These are phyloP conservation scores for Ophidiomyces ophidiicola DNA, from an alignment of 2,329 filamentous ascomycete genomes.

Conservation along the genomic window DNA sequence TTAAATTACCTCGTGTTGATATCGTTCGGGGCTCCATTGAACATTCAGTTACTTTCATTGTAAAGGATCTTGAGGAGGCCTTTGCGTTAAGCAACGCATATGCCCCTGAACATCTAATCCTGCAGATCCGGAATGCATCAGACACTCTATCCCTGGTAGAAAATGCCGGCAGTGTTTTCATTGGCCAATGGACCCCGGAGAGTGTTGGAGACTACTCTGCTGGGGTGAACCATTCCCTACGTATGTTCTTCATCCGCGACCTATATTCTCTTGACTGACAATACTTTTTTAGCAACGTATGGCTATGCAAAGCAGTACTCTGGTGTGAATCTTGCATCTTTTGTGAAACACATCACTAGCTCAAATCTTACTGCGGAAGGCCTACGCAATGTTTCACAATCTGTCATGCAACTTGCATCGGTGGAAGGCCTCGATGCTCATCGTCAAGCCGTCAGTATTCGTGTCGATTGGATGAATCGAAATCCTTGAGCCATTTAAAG, in stretches of 20 bases:
- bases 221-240: slow-evolving; percentile 92
- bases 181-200: slow-evolving; percentile 93
- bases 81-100: slow-evolving; percentile 83
- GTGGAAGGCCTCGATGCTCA: slow-evolving; percentile 94
- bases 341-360: slow-evolving; percentile 96
- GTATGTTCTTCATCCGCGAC: slow-evolving; percentile 46
- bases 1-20: slow-evolving; percentile 75
- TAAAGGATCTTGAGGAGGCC: slow-evolving; percentile 58
- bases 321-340: slow-evolving; percentile 88
- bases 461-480: slow-evolving; percentile 22
- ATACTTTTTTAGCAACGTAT: slow-evolving; percentile 60
- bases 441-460: slow-evolving; percentile 57
- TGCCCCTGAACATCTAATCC: slow-evolving; percentile 89
- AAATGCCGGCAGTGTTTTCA: slow-evolving; percentile 92
- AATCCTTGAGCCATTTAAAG: too few relatives aligned
- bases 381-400: slow-evolving; percentile 67
- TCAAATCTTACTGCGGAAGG: slow-evolving; percentile 79
- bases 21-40: slow-evolving; percentile 83
- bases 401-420: slow-evolving; percentile 89
- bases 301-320: slow-evolving; percentile 98
- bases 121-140: slow-evolving; percentile 71
- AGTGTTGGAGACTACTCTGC: slow-evolving; percentile 97
- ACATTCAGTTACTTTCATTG: slow-evolving; percentile 79
- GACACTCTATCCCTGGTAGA: slow-evolving; percentile 64
- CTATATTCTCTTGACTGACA: slow-evolving; percentile 17